These are phyloP conservation scores for Epichloe uncinata DNA, from an alignment of 2,329 filamentous ascomycete genomes.

Conservation along the genomic window DNA sequence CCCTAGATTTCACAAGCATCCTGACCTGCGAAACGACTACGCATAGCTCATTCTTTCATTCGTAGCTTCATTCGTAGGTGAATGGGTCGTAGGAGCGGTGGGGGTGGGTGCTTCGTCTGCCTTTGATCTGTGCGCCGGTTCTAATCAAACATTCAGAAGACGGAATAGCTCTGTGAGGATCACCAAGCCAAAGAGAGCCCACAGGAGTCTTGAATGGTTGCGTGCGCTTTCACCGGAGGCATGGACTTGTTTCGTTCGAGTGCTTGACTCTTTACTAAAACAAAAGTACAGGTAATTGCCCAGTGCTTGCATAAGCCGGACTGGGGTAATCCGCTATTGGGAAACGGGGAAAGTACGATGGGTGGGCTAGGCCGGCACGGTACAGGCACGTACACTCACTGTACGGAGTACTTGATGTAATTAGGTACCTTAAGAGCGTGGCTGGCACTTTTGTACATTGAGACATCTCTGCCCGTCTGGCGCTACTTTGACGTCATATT, in stretches of 20 bases:
- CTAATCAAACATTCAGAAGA: not conserved
- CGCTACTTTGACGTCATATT: slow-evolving; percentile 4
- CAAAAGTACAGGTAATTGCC: too few relatives aligned
- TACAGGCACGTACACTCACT: too few relatives aligned
- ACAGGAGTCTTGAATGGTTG: not conserved
- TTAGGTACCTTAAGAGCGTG: too few relatives aligned
- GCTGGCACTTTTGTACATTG: too few relatives aligned
- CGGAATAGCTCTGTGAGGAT: not conserved
- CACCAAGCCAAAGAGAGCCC: not conserved
- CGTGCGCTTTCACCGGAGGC: not conserved
- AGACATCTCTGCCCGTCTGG: not conserved
- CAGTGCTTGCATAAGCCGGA: not conserved
- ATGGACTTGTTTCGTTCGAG: not conserved
- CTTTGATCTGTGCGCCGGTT: not conserved
- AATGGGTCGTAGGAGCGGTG: not conserved
- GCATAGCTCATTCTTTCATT: slow-evolving; percentile 1
- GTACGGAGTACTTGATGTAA: too few relatives aligned
- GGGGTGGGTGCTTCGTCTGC: not conserved
- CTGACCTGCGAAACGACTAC: not conserved
- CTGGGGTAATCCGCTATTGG: not conserved
- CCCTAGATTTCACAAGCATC: slow-evolving; percentile 2
- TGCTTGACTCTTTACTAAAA: not conserved
- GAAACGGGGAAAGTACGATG: not conserved
- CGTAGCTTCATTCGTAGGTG: not conserved
- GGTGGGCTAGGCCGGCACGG: too few relatives aligned